phyloP scores from a whole-genome alignment of 805 yeast species.

The Wickerhamiella bombiphila region DNA sequence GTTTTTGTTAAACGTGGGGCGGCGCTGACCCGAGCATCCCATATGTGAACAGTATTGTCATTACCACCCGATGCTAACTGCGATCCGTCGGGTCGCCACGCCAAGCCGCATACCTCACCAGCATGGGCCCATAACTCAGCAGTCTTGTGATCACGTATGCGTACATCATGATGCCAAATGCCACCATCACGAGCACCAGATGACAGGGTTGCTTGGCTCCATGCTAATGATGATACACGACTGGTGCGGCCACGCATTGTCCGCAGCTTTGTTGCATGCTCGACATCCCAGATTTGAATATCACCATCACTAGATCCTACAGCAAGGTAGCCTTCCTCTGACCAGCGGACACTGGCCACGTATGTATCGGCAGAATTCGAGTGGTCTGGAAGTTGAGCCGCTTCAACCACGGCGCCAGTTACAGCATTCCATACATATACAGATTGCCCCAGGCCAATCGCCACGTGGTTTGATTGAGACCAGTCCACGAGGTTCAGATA shows the following conservation, averaged over 20 bases:
- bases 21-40: conserved; percentile 64
- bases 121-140: conserved; percentile 47
- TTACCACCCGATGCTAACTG: conserved; percentile 89
- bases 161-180: conserved; percentile 77
- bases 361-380: conserved; percentile 20
- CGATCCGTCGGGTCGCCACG: conserved; percentile 68
- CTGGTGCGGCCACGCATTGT: conserved; percentile 63
- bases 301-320: conserved; percentile 74
- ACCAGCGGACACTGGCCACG: conserved; percentile 73
- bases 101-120: conserved; percentile 87
- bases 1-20: conserved; percentile 61
- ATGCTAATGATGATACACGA: conserved; percentile 68
- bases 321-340: conserved; percentile 78
- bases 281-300: conserved; percentile 89
- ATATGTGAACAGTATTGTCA: conserved; percentile 80
- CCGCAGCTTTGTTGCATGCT: conserved; percentile 54
- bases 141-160: conserved; percentile 64
- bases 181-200: conserved; percentile 83
- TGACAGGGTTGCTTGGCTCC: conserved; percentile 70
- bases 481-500: conserved; percentile 76
- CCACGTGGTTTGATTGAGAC: conserved; percentile 70
- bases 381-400: conserved; percentile 18
- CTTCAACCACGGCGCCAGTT: conserved; percentile 62
- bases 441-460: conserved; percentile 71
- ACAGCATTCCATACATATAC: conserved; percentile 90